Evolutionary conservation across 176 grass and related monocot genomes (phyloP).

Genomic region (Rhynchospora breviuscula): DNA sequence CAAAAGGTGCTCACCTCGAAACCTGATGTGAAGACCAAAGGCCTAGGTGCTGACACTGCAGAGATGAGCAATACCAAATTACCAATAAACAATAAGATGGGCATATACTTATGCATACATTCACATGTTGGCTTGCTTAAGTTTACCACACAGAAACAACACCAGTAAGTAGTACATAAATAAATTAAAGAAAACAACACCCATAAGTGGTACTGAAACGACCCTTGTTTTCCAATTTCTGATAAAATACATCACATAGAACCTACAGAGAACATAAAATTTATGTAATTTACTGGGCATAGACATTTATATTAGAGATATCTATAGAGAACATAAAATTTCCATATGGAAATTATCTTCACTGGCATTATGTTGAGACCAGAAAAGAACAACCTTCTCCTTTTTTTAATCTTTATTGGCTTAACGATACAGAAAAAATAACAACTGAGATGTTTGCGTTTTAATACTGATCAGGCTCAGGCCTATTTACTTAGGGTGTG

Average conservation of each 20-base stretch:
- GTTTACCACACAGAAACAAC: background rate
- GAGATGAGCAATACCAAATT: conserved; percentile 15
- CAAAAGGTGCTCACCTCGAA: conserved; percentile 37
- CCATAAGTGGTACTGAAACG: too few relatives aligned
- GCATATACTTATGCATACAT: background rate
- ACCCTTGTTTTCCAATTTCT: background rate
- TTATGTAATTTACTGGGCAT: too few relatives aligned
- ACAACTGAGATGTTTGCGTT: background rate
- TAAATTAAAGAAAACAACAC: background rate
- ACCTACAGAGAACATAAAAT: too few relatives aligned
- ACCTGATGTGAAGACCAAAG: conserved; percentile 34
- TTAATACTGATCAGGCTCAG: background rate
- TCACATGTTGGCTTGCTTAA: background rate
- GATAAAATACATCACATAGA: background rate
- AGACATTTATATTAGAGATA: too few relatives aligned
- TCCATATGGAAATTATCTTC: too few relatives aligned
- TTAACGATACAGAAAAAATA: background rate
- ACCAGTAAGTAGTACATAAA: background rate
- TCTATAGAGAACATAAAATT: too few relatives aligned
- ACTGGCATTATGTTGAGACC: too few relatives aligned
- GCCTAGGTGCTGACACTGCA: conserved; percentile 40
- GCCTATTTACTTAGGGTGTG: background rate
- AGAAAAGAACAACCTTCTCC: background rate
- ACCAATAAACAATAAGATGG: background rate
- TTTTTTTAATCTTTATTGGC: background rate